Evolutionary conservation across 345 rosid genomes (phyloP).

Genomic region (Acer yangbiense): DNA sequence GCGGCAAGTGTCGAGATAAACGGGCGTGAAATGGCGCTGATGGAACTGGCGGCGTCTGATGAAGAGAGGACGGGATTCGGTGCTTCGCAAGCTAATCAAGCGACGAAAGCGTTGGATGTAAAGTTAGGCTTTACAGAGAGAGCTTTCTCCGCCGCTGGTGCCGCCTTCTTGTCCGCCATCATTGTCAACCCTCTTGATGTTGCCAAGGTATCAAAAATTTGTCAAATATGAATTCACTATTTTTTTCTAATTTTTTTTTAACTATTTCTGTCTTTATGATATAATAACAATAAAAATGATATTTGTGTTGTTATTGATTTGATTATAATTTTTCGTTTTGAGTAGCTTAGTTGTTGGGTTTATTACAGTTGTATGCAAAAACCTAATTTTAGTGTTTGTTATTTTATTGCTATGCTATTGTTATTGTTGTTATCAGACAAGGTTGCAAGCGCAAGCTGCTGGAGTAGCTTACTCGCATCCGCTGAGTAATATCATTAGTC

Average conservation of each 20-base stretch:
- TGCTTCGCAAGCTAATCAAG: slow-evolving; percentile 24
- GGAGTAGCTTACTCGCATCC: slow-evolving; percentile 93
- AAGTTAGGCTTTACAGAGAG: slow-evolving; percentile 70
- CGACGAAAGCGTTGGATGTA: slow-evolving; percentile 29
- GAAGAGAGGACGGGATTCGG: slow-evolving; percentile 24
- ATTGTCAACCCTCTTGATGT: slow-evolving; percentile 94
- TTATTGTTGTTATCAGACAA: slow-evolving; percentile 52
- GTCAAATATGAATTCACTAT: neutral
- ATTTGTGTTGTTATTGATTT: neutral
- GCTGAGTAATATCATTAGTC: slow-evolving; percentile 66
- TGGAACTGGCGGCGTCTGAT: slow-evolving; percentile 25
- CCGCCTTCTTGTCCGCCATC: slow-evolving; percentile 82
- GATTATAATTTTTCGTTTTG: neutral
- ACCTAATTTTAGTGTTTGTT: neutral
- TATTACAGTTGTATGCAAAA: neutral
- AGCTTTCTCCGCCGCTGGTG: slow-evolving; percentile 91
- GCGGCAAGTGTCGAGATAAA: slow-evolving; percentile 11
- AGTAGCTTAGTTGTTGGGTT: neutral
- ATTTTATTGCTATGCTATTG: neutral
- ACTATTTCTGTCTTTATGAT: neutral
- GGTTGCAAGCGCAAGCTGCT: slow-evolving; percentile 98
- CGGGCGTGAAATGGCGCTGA: slow-evolving; percentile 18
- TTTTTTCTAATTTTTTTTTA: neutral
- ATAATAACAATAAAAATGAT: neutral
- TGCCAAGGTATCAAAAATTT: slow-evolving; percentile 57